phyloP scores from a whole-genome alignment of 495 filamentous ascomycete species.

The Hapsidospora chrysogenum region DNA sequence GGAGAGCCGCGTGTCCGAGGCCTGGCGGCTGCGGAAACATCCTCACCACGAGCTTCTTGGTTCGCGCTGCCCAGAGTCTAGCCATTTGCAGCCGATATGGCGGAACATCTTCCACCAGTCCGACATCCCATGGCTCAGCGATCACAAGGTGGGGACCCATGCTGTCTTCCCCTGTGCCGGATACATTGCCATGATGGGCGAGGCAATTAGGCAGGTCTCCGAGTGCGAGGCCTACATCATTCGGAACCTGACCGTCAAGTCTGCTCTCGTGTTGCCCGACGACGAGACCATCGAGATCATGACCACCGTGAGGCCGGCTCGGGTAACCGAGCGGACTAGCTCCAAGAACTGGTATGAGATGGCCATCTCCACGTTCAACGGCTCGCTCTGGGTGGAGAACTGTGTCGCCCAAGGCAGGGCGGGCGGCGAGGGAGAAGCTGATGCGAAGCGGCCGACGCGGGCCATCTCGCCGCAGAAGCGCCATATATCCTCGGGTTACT shows the following conservation, averaged over 20 bases:
- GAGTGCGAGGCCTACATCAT: slow-evolving; percentile 14
- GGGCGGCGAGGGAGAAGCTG: too few relatives aligned
- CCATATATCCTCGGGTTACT: too few relatives aligned
- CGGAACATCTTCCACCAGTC: not conserved
- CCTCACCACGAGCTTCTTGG: slow-evolving; percentile 23
- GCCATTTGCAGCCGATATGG: slow-evolving; percentile 5
- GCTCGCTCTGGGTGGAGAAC: slow-evolving; percentile 21
- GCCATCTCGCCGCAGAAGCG: too few relatives aligned
- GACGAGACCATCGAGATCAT: slow-evolving; percentile 19
- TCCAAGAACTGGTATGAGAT: slow-evolving; percentile 30
- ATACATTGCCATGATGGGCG: slow-evolving; percentile 28
- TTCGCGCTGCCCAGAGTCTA: slow-evolving; percentile 1
- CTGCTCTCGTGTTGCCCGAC: slow-evolving; percentile 21
- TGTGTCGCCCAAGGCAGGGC: slow-evolving; percentile 20
- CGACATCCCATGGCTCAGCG: slow-evolving; percentile 26
- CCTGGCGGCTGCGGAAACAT: slow-evolving; percentile 21
- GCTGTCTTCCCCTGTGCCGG: slow-evolving; percentile 31
- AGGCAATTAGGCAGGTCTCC: slow-evolving; percentile 26
- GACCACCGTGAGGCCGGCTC: slow-evolving; percentile 17
- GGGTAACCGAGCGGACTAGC: slow-evolving; percentile 16
- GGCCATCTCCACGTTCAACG: slow-evolving; percentile 20
- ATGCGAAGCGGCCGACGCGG: too few relatives aligned
- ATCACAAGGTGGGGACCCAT: slow-evolving; percentile 22
- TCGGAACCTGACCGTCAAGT: slow-evolving; percentile 13
- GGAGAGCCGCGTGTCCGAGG: slow-evolving; percentile 21